Conservation (phyloP, 148 eudicot species). For the Rhododendron ovatum region DNA sequence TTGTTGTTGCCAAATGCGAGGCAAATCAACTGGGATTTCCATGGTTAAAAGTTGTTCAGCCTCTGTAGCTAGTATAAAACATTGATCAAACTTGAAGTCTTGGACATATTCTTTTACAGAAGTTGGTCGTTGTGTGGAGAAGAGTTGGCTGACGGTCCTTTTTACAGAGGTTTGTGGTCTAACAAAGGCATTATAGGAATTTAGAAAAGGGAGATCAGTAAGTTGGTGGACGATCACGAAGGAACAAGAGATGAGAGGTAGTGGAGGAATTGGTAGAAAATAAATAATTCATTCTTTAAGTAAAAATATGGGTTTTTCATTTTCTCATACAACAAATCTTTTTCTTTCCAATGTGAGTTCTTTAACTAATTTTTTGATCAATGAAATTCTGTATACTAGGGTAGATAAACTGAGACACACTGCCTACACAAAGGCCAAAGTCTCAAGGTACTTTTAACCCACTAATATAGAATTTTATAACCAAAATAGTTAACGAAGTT, state of each 20-base stretch:
- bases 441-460: not conserved
- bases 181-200: not conserved
- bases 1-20: not conserved
- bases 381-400: too few relatives aligned
- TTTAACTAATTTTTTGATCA: not conserved
- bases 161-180: not conserved
- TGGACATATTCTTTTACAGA: not conserved
- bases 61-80: not conserved
- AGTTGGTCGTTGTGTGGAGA: not conserved
- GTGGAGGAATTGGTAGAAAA: too few relatives aligned
- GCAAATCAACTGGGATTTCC: not conserved
- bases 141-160: not conserved
- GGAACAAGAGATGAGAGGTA: not conserved
- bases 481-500: not conserved
- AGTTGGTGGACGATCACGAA: not conserved
- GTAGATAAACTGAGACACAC: not conserved
- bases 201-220: not conserved
- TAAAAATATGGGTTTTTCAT: not conserved
- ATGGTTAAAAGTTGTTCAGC: not conserved
- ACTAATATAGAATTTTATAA: too few relatives aligned
- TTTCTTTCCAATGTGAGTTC: not conserved
- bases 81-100: not conserved
- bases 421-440: not conserved
- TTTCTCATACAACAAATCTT: not conserved
- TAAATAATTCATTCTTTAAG: too few relatives aligned